Evolutionary conservation across 371 early-diverging fungal genomes (phyloP).

Genomic region (Racocetra persica): DNA sequence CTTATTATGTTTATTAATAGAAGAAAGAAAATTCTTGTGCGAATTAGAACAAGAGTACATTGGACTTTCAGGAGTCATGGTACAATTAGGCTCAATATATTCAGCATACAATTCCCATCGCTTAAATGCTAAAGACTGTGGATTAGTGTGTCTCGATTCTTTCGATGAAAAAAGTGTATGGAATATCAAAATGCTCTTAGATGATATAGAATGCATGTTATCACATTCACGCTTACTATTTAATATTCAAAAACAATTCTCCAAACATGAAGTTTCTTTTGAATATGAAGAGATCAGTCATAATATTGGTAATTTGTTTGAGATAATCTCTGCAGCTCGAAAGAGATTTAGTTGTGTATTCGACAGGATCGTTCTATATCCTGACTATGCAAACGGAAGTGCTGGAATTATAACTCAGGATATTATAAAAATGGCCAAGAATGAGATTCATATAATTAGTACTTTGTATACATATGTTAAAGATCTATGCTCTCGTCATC

Average conservation of each 20-base stretch:
- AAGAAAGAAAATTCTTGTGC: slow-evolving; percentile 63
- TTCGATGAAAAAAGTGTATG: slow-evolving; percentile 50
- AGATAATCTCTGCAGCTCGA: slow-evolving; percentile 44
- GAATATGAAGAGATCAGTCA: slow-evolving; percentile 26
- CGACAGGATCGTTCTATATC: slow-evolving; percentile 8
- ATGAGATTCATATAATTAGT: background rate
- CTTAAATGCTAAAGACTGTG: background rate
- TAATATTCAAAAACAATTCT: slow-evolving; percentile 44
- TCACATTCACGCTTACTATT: slow-evolving; percentile 49
- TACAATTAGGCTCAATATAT: slow-evolving; percentile 49
- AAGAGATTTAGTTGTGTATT: background rate
- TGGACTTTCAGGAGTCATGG: slow-evolving; percentile 48
- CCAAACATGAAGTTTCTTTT: background rate
- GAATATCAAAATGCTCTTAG: slow-evolving; percentile 59
- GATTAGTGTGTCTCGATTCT: slow-evolving; percentile 41
- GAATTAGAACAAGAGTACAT: slow-evolving; percentile 49
- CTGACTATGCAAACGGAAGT: slow-evolving; percentile 12
- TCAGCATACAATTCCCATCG: slow-evolving; percentile 6
- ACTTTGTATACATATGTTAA: background rate
- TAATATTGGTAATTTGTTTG: slow-evolving; percentile 43
- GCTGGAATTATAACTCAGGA: slow-evolving; percentile 16
- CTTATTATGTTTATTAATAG: slow-evolving; percentile 66
- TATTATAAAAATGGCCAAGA: background rate
- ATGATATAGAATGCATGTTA: slow-evolving; percentile 56
- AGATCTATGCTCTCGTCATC: background rate